phyloP scores from a whole-genome alignment of 768 basidiomycete genomes.

The Psilocybe cubensis region DNA sequence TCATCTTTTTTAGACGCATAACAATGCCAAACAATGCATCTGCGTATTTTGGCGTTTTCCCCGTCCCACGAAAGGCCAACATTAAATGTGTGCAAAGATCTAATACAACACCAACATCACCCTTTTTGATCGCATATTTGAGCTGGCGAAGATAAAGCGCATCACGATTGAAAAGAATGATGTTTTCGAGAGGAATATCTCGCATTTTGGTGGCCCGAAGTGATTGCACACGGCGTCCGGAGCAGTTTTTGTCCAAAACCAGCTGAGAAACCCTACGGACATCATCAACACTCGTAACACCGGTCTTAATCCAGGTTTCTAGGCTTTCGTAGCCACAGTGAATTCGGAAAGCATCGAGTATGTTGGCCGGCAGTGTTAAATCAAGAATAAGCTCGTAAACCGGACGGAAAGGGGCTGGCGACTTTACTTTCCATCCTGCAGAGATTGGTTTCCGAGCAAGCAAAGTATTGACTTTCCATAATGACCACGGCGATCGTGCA shows the following conservation, averaged over 20 bases:
- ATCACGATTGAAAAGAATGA: conserved; percentile 19
- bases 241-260: conserved; percentile 13
- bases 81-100: conserved; percentile 15
- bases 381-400: conserved; percentile 19
- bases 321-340: conserved; percentile 2
- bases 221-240: conserved; percentile 8
- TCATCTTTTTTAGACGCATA: conserved; percentile 14
- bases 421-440: conserved; percentile 18
- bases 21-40: conserved; percentile 16
- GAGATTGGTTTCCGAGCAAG: conserved; percentile 14
- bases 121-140: conserved; percentile 16
- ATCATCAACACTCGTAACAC: conserved; percentile 7
- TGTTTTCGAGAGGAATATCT: conserved; percentile 18
- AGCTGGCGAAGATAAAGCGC: conserved; percentile 13
- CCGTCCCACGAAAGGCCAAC: conserved; percentile 18
- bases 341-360: conserved; percentile 20
- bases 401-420: conserved; percentile 16
- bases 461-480: conserved; percentile 20
- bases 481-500: conserved; percentile 18
- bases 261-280: conserved; percentile 4
- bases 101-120: conserved; percentile 18
- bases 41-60: conserved; percentile 22
- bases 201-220: conserved; percentile 1
- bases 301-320: conserved; percentile 11
- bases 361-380: conserved; percentile 18